phyloP scores from a whole-genome alignment of 2,329 filamentous ascomycete genomes.

The Hawksworthiomyces lignivorus region DNA sequence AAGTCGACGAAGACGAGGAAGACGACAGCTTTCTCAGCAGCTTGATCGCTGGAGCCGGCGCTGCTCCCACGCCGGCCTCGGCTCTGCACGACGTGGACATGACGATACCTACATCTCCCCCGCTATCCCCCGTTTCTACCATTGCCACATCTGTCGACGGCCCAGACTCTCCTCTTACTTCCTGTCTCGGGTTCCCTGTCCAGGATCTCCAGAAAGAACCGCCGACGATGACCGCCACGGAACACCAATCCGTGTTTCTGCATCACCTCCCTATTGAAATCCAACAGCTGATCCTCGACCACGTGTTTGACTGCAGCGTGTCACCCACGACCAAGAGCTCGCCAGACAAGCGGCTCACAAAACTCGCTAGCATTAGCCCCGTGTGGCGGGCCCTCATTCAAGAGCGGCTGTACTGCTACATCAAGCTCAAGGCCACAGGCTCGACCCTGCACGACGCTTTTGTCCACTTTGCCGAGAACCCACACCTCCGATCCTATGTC shows the following conservation, averaged over 20 bases:
- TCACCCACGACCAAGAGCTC: constrained; percentile 52
- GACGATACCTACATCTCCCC: not conserved
- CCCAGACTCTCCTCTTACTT: not conserved
- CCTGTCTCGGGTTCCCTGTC: not conserved
- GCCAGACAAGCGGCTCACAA: constrained; percentile 54
- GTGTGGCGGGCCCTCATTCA: constrained; percentile 64
- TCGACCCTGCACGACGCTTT: constrained; percentile 53
- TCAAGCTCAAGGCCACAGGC: constrained; percentile 66
- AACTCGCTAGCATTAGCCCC: constrained; percentile 53
- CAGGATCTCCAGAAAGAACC: not conserved
- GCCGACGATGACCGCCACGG: constrained; percentile 14
- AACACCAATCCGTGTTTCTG: constrained; percentile 27
- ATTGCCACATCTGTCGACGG: not conserved
- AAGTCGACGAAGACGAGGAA: not conserved
- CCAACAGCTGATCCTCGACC: constrained; percentile 63
- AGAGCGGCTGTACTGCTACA: constrained; percentile 64
- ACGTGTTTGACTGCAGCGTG: constrained; percentile 61
- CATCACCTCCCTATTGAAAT: constrained; percentile 59
- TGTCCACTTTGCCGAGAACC: constrained; percentile 50
- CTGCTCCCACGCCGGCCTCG: not conserved
- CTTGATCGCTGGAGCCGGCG: not conserved
- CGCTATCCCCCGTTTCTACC: constrained; percentile 1
- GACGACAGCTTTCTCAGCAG: not conserved
- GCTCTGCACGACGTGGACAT: constrained; percentile 13
- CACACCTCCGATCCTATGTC: constrained; percentile 55